Conservation (phyloP, 371 early-diverging fungal species). For the Dichotomocladium elegans region DNA sequence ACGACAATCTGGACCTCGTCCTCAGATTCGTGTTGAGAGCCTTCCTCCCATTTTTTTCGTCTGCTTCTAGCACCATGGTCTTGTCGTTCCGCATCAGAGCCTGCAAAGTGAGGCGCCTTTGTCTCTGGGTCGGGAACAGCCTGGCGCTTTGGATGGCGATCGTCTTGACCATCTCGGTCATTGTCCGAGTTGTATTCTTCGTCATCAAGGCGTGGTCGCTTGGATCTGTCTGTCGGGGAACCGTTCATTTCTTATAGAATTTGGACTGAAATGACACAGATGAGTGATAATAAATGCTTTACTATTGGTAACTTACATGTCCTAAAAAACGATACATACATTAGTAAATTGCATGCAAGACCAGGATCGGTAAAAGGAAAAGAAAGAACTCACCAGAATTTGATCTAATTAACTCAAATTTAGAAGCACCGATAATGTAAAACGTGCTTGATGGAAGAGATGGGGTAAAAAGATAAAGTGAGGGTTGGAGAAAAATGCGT, state of each 20-base stretch:
- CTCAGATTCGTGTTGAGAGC: constrained; percentile 5
- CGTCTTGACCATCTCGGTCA: constrained; percentile 29
- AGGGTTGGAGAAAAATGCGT: too few relatives aligned
- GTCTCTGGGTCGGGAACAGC: constrained; percentile 48
- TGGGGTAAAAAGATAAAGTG: too few relatives aligned
- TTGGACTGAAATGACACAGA: too few relatives aligned
- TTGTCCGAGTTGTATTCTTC: constrained; percentile 36
- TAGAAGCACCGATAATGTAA: too few relatives aligned
- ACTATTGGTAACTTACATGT: too few relatives aligned
- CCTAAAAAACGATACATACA: too few relatives aligned
- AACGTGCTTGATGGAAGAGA: too few relatives aligned
- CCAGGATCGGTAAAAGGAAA: too few relatives aligned
- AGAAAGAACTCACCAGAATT: too few relatives aligned
- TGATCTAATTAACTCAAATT: too few relatives aligned
- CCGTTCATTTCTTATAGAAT: constrained; percentile 10
- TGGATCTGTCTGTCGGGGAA: constrained; percentile 42
- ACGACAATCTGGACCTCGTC: constrained; percentile 16
- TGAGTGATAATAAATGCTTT: too few relatives aligned
- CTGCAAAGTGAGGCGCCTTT: constrained; percentile 45
- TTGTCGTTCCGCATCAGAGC: constrained; percentile 6
- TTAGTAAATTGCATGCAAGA: too few relatives aligned
- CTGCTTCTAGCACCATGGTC: constrained; percentile 4
- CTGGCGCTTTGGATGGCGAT: constrained; percentile 42
- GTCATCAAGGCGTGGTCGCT: constrained; percentile 39
- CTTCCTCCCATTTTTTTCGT: constrained; percentile 21